Percentiles rank a stretch among this genome's conserved stretches.
Evolutionary conservation across 495 filamentous ascomycete genomes (phyloP).

Genomic region (Paragyromitra xinjiangensis): DNA sequence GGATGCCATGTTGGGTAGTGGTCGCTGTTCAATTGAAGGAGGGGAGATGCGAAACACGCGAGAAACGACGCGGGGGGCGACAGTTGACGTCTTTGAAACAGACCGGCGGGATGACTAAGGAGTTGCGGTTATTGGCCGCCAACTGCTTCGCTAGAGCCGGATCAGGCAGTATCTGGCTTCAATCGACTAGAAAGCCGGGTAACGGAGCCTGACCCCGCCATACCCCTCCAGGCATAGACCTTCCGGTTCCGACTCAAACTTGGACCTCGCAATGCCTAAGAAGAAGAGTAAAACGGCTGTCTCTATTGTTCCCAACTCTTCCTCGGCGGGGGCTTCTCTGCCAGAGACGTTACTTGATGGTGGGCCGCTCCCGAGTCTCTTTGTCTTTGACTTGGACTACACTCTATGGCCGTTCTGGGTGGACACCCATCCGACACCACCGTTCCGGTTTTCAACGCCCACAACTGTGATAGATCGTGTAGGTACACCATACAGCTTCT

Average conservation of each 20-base stretch:
- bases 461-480: slow-evolving; percentile 65
- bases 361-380: slow-evolving; percentile 79
- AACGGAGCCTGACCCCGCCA: slow-evolving; percentile 11
- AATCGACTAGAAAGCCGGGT: slow-evolving; percentile 28
- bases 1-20: slow-evolving; percentile 68
- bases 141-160: slow-evolving; percentile 9
- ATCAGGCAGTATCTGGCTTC: slow-evolving; percentile 34
- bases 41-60: slow-evolving; percentile 45
- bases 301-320: not conserved
- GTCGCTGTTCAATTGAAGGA: slow-evolving; percentile 42
- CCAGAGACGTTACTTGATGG: slow-evolving; percentile 77
- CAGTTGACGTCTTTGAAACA: slow-evolving; percentile 45
- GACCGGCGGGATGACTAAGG: slow-evolving; percentile 42
- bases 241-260: not conserved
- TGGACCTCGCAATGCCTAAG: slow-evolving; percentile 7
- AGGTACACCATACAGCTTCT: slow-evolving; percentile 81
- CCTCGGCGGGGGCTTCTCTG: slow-evolving; percentile 22
- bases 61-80: slow-evolving; percentile 26
- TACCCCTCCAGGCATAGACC: not conserved
- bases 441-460: slow-evolving; percentile 64
- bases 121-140: slow-evolving; percentile 18
- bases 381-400: slow-evolving; percentile 96
- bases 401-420: slow-evolving; percentile 98
- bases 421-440: slow-evolving; percentile 87
- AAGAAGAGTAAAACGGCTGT: not conserved